A percentile compares a stretch with the other conserved stretches of the same genome.
These are phyloP conservation scores for Iris pallida DNA, from an alignment of 116 monocot genomes.

Conservation along the genomic window DNA sequence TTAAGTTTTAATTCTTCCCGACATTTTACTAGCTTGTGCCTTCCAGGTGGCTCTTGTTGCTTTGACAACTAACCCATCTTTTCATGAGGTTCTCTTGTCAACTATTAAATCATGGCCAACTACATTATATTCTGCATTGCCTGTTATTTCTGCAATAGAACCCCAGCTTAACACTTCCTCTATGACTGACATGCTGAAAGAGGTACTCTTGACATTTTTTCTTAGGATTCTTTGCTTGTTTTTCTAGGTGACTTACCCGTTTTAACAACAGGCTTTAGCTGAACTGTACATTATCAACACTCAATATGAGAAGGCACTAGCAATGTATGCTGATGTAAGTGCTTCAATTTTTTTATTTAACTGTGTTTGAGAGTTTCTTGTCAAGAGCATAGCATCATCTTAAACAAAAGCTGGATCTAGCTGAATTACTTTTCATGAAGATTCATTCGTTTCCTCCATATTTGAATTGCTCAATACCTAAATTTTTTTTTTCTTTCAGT, in stretches of 20 bases:
- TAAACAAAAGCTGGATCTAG: background rate
- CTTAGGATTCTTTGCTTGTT: background rate
- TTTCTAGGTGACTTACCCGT: conserved; percentile 9
- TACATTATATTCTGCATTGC: conserved; percentile 68
- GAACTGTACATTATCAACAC: conserved; percentile 81
- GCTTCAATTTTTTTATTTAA: conserved; percentile 3
- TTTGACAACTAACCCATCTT: conserved; percentile 82
- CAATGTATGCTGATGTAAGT: conserved; percentile 94
- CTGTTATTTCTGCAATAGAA: conserved; percentile 96
- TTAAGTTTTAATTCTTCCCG: background rate
- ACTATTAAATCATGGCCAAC: conserved; percentile 84
- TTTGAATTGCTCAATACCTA: background rate
- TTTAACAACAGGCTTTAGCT: conserved; percentile 64
- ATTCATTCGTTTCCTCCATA: background rate
- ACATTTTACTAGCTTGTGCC: conserved; percentile 4
- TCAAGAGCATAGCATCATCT: background rate
- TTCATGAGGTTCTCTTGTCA: conserved; percentile 72
- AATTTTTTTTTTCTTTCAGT: conserved; percentile 47
- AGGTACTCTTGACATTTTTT: conserved; percentile 42
- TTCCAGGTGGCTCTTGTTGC: conserved; percentile 93
- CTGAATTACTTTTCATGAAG: background rate
- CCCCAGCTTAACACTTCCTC: conserved; percentile 79
- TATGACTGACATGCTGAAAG: conserved; percentile 77
- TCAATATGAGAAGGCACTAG: conserved; percentile 85
- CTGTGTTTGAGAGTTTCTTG: background rate